A percentile compares a stretch with the other conserved stretches of the same genome.
phyloP scores from a whole-genome alignment of 352 stramenopile species.

The Phytophthora palmivora region DNA sequence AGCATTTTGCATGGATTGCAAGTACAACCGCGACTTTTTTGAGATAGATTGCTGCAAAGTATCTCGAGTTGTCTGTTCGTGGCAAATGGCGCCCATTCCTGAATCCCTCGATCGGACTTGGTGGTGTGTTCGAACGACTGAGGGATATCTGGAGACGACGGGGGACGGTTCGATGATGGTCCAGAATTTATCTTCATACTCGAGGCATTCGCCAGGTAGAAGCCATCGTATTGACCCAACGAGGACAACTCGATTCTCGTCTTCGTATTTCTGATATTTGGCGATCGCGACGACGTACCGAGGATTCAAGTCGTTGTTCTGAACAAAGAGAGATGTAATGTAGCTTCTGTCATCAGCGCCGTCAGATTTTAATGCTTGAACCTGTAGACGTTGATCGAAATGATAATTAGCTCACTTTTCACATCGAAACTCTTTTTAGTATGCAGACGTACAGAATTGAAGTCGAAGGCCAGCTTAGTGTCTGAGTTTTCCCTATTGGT shows the following conservation, averaged over 20 bases:
- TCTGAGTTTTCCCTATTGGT: neutral
- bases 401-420: neutral
- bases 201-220: slow-evolving; percentile 1
- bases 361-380: neutral
- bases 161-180: neutral
- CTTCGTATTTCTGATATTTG: neutral
- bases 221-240: slow-evolving; percentile 6
- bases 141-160: neutral
- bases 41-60: neutral
- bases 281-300: neutral
- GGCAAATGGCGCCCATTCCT: neutral
- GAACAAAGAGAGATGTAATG: neutral
- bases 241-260: neutral
- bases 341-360: neutral
- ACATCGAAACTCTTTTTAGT: neutral
- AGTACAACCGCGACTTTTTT: neutral
- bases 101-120: neutral
- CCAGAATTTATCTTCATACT: slow-evolving; percentile 1
- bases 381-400: neutral
- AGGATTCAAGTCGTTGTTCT: neutral
- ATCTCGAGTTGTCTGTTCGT: neutral
- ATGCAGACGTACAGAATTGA: neutral
- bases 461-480: neutral
- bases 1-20: slow-evolving; percentile 1
- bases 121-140: slow-evolving; percentile 4